Evolutionary conservation across 345 rosid genomes (phyloP).

Genomic region (Cardiospermum halicacabum): DNA sequence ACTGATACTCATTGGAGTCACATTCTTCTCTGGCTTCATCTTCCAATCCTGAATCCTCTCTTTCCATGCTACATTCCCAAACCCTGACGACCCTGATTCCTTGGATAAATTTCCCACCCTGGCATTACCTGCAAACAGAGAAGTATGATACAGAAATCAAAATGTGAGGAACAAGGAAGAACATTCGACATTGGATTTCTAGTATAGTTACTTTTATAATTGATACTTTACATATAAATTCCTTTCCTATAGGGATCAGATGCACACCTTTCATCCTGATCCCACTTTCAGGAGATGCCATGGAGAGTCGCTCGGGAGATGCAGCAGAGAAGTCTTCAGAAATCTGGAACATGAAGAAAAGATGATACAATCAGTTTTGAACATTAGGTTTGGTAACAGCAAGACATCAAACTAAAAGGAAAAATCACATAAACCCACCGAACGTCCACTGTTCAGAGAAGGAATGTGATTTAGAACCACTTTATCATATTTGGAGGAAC

Average conservation of each 20-base stretch:
- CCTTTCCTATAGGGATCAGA: neutral
- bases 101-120: constrained; percentile 25
- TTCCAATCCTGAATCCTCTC: constrained; percentile 32
- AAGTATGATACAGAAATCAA: neutral
- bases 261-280: constrained; percentile 19
- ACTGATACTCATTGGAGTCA: constrained; percentile 8
- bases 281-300: constrained; percentile 36
- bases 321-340: constrained; percentile 38
- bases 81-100: constrained; percentile 24
- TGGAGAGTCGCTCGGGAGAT: constrained; percentile 32
- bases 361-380: neutral
- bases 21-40: constrained; percentile 20
- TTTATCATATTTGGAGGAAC: constrained; percentile 24
- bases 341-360: constrained; percentile 19
- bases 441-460: constrained; percentile 24
- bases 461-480: constrained; percentile 29
- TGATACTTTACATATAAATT: too few relatives aligned
- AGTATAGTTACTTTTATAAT: too few relatives aligned
- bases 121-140: constrained; percentile 22
- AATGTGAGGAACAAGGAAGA: neutral
- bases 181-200: neutral
- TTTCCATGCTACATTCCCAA: constrained; percentile 39
- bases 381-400: neutral
- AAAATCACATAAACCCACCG: constrained; percentile 14
- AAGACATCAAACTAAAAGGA: neutral